Percentiles rank a stretch among this genome's conserved stretches.
These are phyloP conservation scores for Ganoderma lucidum DNA, from an alignment of 1,284 basidiomycete species.

Conservation along the genomic window DNA sequence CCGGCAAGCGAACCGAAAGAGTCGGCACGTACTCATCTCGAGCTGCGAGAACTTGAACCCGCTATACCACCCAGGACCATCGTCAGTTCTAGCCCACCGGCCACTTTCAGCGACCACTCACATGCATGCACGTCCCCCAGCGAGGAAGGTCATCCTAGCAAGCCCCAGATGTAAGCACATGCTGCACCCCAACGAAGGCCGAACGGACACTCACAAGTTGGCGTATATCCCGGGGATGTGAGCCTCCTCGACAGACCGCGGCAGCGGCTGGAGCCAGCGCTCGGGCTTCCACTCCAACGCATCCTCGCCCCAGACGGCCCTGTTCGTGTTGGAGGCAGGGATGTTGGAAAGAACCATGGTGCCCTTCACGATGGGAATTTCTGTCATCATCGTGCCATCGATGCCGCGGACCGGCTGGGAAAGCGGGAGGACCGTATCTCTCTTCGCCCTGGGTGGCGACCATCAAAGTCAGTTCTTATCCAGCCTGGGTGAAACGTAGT, in stretches of 20 bases:
- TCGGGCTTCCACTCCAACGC: slow-evolving; percentile 56
- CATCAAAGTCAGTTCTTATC: background rate
- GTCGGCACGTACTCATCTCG: slow-evolving; percentile 21
- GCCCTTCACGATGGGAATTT: slow-evolving; percentile 51
- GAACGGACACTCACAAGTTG: slow-evolving; percentile 28
- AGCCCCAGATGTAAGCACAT: background rate
- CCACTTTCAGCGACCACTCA: slow-evolving; percentile 18
- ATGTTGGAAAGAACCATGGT: slow-evolving; percentile 53
- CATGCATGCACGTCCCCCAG: slow-evolving; percentile 43
- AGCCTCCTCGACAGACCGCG: slow-evolving; percentile 30
- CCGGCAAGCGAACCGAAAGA: background rate
- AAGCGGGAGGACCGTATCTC: slow-evolving; percentile 33
- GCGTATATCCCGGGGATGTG: slow-evolving; percentile 36
- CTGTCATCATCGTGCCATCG: slow-evolving; percentile 43
- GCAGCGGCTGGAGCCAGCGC: slow-evolving; percentile 39
- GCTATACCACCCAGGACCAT: background rate
- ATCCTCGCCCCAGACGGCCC: slow-evolving; percentile 64
- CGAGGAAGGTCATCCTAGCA: slow-evolving; percentile 45
- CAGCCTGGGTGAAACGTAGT: too few species aligned
- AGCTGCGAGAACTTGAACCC: slow-evolving; percentile 28
- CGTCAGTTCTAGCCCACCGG: background rate
- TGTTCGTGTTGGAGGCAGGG: slow-evolving; percentile 52
- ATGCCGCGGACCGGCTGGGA: slow-evolving; percentile 30
- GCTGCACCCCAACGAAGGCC: too few species aligned
- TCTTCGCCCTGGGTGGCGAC: slow-evolving; percentile 20